phyloP scores from a whole-genome alignment of 768 basidiomycete species.

The Boletellus emodensis region DNA sequence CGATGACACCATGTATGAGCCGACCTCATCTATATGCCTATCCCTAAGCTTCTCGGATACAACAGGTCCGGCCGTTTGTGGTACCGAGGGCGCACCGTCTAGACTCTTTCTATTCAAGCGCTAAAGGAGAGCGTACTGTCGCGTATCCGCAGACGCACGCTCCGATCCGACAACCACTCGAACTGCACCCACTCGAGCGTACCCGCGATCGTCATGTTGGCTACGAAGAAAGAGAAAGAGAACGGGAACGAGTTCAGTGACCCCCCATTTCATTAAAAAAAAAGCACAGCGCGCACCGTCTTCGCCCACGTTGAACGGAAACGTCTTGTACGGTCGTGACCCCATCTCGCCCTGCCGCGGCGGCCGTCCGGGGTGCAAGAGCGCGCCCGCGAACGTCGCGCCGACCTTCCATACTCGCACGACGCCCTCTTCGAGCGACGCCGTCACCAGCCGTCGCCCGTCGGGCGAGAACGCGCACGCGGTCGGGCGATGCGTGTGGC shows the following conservation, averaged over 20 bases:
- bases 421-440: conserved; percentile 79
- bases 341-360: conserved; percentile 84
- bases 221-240: conserved; percentile 27
- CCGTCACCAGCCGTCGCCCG: conserved; percentile 81
- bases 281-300: conserved; percentile 53
- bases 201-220: conserved; percentile 54
- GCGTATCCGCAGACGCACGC: conserved; percentile 76
- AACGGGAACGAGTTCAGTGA: background rate
- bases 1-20: no score
- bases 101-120: conserved; percentile 40
- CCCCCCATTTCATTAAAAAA: no score
- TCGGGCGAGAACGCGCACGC: conserved; percentile 94
- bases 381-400: conserved; percentile 69
- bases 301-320: conserved; percentile 80
- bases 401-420: conserved; percentile 97
- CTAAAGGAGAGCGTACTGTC: conserved; percentile 85
- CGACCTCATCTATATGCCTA: no score
- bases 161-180: conserved; percentile 83
- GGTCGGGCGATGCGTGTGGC: conserved; percentile 75
- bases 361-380: conserved; percentile 88
- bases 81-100: no score
- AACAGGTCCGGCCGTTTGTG: no score
- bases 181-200: conserved; percentile 72
- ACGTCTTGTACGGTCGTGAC: conserved; percentile 82
- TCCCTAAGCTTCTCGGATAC: no score